These are phyloP conservation scores for Rhamnella rubrinervis DNA, from an alignment of 331 rosid species.

Conservation along the genomic window DNA sequence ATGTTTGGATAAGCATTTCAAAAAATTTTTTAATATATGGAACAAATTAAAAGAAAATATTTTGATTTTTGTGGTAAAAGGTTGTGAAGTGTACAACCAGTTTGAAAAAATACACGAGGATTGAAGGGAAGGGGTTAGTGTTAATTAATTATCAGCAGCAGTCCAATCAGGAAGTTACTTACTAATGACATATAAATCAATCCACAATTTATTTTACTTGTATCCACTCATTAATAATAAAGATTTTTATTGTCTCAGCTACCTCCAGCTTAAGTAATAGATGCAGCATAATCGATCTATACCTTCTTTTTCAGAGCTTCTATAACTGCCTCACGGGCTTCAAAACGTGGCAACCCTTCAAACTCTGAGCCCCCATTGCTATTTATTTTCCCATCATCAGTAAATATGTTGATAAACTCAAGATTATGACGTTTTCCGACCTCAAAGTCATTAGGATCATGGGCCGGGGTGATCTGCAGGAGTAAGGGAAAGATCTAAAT, in stretches of 20 bases:
- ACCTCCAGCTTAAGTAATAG: constrained; percentile 12
- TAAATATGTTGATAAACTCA: constrained; percentile 73
- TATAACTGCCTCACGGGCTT: constrained; percentile 68
- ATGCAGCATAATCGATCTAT: constrained; percentile 14
- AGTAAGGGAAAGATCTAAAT: neutral
- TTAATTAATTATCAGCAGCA: neutral
- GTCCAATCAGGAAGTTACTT: neutral
- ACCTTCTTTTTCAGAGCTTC: constrained; percentile 86
- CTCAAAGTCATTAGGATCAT: constrained; percentile 95
- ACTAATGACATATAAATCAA: neutral
- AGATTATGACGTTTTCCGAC: constrained; percentile 89
- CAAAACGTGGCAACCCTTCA: constrained; percentile 83
- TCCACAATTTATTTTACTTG: neutral
- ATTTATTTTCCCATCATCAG: constrained; percentile 88
- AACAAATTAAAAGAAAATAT: too few relatives aligned
- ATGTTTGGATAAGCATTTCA: too few relatives aligned
- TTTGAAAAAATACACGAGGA: too few relatives aligned
- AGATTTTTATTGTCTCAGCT: neutral
- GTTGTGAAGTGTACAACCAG: neutral
- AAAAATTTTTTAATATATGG: too few relatives aligned
- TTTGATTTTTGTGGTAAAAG: too few relatives aligned
- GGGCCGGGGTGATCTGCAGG: constrained; percentile 96
- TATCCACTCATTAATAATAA: neutral
- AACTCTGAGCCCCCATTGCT: constrained; percentile 83
- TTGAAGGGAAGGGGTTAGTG: too few relatives aligned